Evolutionary conservation across 2,329 filamentous ascomycete species (phyloP), one percentile per base, ranked within the genome.

Genomic region (Dryadomyces sulphureus): DNA sequence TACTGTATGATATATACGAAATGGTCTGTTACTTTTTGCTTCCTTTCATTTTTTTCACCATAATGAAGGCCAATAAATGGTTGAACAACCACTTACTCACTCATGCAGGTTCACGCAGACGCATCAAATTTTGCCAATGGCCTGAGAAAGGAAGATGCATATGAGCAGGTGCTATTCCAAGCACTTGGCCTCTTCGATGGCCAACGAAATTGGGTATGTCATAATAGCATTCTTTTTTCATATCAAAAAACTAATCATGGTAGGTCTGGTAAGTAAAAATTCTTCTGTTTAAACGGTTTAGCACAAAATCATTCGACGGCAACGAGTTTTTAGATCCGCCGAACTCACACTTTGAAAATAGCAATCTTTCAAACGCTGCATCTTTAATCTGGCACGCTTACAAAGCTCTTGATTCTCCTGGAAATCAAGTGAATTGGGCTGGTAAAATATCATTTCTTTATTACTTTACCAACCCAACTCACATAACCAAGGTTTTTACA

Each of bases 331-430:
- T 4, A 32, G 27, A 32, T 32, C 7, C 11, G 9, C 27, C 27
- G 5, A 20, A 25, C 9, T 30, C 11, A 27, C 25, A 9, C 2
- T 7, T 5, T 6, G 8, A 12, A n/a, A 12, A 17, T 54, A 86
- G 82, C 62, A 90, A 92, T 61, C 72, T 88, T 41, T 70, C 84
- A 53, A 92, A 90, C 59, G 65, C 79, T 4, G 78, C 85, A 7
- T 79, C 84, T 4, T 70, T 90, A 24, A 68, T 90, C 52, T 90
- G 84, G 81, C 82, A 92, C 57, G 82, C 80, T 4, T 84, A 81
- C 58, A 81, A 84, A 59, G 84, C 83, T 8, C 68, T 90, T 14
- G 73, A 77, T 1, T 61, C 67, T 0, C 82, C 84, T 1, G 80
- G 75, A 44, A 73, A 65, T 35, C 63, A 75, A 16, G 81, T 86